Evolutionary conservation across 75 land plant genomes (phyloP).

Genomic region (Larix kaempferi): DNA sequence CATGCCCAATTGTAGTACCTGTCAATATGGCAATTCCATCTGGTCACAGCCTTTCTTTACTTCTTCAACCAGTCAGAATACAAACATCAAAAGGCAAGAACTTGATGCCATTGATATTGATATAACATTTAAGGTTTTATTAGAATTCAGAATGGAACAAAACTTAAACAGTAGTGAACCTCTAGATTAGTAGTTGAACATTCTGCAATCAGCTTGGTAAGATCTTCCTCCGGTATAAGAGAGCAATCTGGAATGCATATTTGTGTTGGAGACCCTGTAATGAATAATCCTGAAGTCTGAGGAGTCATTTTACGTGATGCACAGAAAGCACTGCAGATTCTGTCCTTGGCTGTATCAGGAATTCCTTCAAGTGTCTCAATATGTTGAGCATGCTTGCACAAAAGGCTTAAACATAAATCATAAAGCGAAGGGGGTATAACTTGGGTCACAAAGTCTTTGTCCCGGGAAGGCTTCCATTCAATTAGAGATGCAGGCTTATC

Average conservation of each 20-base stretch:
- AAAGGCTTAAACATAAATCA: slow-evolving; percentile 28
- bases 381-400: slow-evolving; percentile 44
- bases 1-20: slow-evolving; percentile 67
- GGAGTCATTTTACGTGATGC: slow-evolving; percentile 43
- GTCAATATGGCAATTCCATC: not conserved
- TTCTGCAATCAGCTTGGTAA: slow-evolving; percentile 25
- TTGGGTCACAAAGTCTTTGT: not conserved
- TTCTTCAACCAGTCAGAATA: not conserved
- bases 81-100: not conserved
- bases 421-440: slow-evolving; percentile 33
- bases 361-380: slow-evolving; percentile 55
- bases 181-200: slow-evolving; percentile 31
- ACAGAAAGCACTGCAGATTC: slow-evolving; percentile 40
- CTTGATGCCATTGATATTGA: not conserved
- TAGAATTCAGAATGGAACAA: not conserved
- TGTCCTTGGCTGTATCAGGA: slow-evolving; percentile 40
- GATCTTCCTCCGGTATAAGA: slow-evolving; percentile 40
- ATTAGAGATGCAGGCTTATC: slow-evolving; percentile 3
- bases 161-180: slow-evolving; percentile 21
- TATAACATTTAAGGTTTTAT: not conserved
- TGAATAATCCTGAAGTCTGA: slow-evolving; percentile 31
- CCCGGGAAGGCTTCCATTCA: slow-evolving; percentile 24
- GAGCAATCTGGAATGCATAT: slow-evolving; percentile 61
- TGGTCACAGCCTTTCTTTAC: not conserved
- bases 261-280: slow-evolving; percentile 39